Percentiles rank a stretch among this genome's conserved stretches.
These are phyloP conservation scores for Yamadazyma nakazawae DNA, from an alignment of 805 yeast species.

Conservation along the genomic window DNA sequence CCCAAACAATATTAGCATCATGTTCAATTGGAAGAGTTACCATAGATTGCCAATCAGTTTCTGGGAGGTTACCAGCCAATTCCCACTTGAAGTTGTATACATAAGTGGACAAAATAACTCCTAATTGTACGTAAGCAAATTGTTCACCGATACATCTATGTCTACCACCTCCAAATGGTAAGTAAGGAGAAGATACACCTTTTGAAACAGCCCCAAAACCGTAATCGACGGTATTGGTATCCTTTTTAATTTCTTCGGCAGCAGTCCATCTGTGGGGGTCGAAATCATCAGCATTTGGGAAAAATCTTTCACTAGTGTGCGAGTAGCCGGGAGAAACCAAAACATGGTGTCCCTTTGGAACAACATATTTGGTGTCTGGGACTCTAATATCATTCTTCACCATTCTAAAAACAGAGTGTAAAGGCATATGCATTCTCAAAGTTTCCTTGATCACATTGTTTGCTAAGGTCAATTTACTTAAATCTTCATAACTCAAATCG, in stretches of 20 bases:
- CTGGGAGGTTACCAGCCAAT: slow-evolving; percentile 51
- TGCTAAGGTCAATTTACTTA: slow-evolving; percentile 76
- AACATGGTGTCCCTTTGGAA: slow-evolving; percentile 87
- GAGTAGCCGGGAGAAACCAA: slow-evolving; percentile 94
- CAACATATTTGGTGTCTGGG: slow-evolving; percentile 73
- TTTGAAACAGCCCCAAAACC: slow-evolving; percentile 97
- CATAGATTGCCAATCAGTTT: slow-evolving; percentile 83
- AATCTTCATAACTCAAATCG: slow-evolving; percentile 75
- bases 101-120: slow-evolving; percentile 72
- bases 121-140: slow-evolving; percentile 92
- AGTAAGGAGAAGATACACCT: slow-evolving; percentile 93
- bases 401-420: slow-evolving; percentile 93
- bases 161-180: slow-evolving; percentile 99
- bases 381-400: slow-evolving; percentile 76
- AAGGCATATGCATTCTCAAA: slow-evolving; percentile 91
- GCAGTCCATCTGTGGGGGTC: slow-evolving; percentile 85
- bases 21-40: slow-evolving; percentile 86
- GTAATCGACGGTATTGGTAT: slow-evolving; percentile 63
- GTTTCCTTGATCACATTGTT: slow-evolving; percentile 89
- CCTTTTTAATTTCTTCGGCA: slow-evolving; percentile 22
- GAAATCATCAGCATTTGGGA: slow-evolving; percentile 70
- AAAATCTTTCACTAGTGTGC: slow-evolving; percentile 69
- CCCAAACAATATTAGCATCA: slow-evolving; percentile 62
- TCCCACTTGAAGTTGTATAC: slow-evolving; percentile 78
- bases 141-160: slow-evolving; percentile 99